These are phyloP conservation scores for Penicillium dipodomyicola DNA, from an alignment of 495 filamentous ascomycete genomes.

Conservation along the genomic window DNA sequence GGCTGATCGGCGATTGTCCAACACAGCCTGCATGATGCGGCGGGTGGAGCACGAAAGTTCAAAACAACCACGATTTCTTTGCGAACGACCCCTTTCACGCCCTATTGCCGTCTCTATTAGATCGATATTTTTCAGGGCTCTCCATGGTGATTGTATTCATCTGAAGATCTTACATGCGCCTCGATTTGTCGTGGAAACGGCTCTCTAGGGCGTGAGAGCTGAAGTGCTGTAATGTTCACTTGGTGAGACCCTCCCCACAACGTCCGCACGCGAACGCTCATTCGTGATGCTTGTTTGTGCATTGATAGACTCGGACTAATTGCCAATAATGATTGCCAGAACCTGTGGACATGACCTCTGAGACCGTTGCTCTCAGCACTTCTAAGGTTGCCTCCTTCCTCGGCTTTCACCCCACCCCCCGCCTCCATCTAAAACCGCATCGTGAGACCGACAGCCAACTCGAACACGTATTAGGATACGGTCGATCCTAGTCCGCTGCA, in stretches of 20 bases:
- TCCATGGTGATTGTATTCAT: constrained; percentile 2
- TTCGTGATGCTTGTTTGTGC: constrained; percentile 14
- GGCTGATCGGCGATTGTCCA: constrained; percentile 41
- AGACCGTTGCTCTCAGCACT: constrained; percentile 36
- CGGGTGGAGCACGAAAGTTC: constrained; percentile 46
- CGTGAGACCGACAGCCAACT: constrained; percentile 21
- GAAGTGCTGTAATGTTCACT: constrained; percentile 32
- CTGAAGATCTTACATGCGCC: constrained; percentile 18
- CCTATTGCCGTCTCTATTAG: background rate
- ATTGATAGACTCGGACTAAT: constrained; percentile 14
- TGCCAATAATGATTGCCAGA: constrained; percentile 20
- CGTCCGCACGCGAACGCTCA: constrained; percentile 13
- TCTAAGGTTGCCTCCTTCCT: constrained; percentile 31
- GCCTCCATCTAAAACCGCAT: constrained; percentile 29
- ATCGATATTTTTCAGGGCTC: background rate
- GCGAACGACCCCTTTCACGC: constrained; percentile 10
- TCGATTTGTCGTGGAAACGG: constrained; percentile 17
- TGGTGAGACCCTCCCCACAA: constrained; percentile 26
- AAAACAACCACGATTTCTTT: constrained; percentile 36
- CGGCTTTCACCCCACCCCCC: constrained; percentile 25
- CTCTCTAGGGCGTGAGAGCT: constrained; percentile 31
- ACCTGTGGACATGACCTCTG: constrained; percentile 40
- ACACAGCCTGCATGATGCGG: constrained; percentile 43
- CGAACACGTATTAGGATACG: constrained; percentile 10
- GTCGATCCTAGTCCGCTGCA: constrained; percentile 10